Evolutionary conservation across 2,329 filamentous ascomycete species (phyloP).

Genomic region (Metarhizium rileyi): DNA sequence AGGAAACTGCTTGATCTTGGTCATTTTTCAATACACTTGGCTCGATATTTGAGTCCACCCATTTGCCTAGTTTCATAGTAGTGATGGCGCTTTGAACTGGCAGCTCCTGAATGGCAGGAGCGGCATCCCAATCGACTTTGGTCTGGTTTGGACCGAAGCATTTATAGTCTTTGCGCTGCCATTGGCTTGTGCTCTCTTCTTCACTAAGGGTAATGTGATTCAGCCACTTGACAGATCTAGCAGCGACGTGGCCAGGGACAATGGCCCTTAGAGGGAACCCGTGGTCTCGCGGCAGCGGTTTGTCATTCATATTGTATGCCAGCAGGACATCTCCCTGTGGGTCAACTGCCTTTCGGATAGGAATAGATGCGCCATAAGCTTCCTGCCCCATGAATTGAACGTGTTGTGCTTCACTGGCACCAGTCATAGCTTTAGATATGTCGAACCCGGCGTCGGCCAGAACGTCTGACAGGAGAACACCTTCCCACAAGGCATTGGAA

Average conservation of each 20-base stretch:
- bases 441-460: constrained; percentile 46
- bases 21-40: background rate
- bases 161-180: constrained; percentile 61
- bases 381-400: constrained; percentile 50
- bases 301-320: constrained; percentile 59
- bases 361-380: constrained; percentile 53
- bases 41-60: constrained; percentile 11
- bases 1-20: background rate
- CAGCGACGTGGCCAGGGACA: constrained; percentile 57
- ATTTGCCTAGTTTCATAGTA: constrained; percentile 31
- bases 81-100: constrained; percentile 60
- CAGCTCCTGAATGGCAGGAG: constrained; percentile 57
- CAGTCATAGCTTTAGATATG: constrained; percentile 24
- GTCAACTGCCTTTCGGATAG: constrained; percentile 47
- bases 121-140: constrained; percentile 51
- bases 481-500: constrained; percentile 50
- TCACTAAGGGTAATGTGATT: constrained; percentile 53
- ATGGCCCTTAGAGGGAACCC: constrained; percentile 54
- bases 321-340: constrained; percentile 54
- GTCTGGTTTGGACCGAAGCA: constrained; percentile 55
- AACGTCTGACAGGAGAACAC: constrained; percentile 44
- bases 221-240: constrained; percentile 61
- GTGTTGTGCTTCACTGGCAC: constrained; percentile 33
- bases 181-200: constrained; percentile 56
- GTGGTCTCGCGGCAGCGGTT: constrained; percentile 52